A percentile compares a stretch with the other conserved stretches of the same genome.
These are phyloP conservation scores for Fusarium graminum DNA, from an alignment of 2,329 filamentous ascomycete genomes.

Conservation along the genomic window DNA sequence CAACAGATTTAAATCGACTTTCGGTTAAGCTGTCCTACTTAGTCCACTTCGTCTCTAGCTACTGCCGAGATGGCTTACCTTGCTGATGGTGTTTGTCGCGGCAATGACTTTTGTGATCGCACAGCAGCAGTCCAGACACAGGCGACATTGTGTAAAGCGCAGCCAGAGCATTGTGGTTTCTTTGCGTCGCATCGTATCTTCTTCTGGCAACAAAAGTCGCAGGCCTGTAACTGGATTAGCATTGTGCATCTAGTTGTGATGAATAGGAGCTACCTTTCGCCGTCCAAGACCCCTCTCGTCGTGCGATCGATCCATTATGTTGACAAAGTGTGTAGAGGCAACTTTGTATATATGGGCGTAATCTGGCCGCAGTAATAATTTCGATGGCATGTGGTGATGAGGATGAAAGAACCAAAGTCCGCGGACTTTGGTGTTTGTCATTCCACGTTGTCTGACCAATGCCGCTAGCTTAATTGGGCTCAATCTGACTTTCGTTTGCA, in stretches of 20 bases:
- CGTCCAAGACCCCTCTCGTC: constrained; percentile 4
- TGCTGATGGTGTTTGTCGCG: background rate
- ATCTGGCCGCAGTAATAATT: too few species aligned
- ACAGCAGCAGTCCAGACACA: constrained; percentile 20
- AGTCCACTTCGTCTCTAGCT: background rate
- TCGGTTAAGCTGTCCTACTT: background rate
- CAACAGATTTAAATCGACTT: background rate
- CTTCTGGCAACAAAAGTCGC: constrained; percentile 12
- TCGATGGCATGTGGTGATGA: background rate
- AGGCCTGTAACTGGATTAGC: constrained; percentile 3
- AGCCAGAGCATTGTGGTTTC: constrained; percentile 12
- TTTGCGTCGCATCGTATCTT: constrained; percentile 29
- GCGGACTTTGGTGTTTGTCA: background rate
- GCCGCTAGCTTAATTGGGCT: background rate
- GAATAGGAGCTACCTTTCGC: constrained; percentile 1
- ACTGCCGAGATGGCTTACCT: background rate
- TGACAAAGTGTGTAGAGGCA: background rate
- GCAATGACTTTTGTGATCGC: background rate
- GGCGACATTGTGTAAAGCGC: background rate
- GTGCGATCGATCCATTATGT: constrained; percentile 2
- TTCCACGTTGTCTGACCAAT: background rate
- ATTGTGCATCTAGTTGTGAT: background rate
- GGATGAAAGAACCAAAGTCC: background rate
- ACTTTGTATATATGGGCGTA: background rate
- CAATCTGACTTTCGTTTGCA: background rate